phyloP scores from a whole-genome alignment of 768 basidiomycete genomes.

The Leccinum sublutescens region DNA sequence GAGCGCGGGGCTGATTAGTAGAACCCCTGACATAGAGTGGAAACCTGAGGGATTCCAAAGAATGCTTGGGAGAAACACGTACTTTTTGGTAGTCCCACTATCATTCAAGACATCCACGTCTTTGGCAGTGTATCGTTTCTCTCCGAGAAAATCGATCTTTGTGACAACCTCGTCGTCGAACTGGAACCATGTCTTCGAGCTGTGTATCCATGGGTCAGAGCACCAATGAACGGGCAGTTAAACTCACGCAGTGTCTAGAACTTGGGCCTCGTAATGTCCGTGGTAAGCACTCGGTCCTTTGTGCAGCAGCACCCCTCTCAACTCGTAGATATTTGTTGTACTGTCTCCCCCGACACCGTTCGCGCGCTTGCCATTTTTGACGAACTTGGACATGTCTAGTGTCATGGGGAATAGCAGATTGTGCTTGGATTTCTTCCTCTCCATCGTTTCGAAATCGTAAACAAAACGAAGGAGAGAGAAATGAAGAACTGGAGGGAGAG shows the following conservation, averaged over 20 bases:
- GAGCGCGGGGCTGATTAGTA: slow-evolving; percentile 34
- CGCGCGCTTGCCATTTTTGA: slow-evolving; percentile 34
- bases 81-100: slow-evolving; percentile 28
- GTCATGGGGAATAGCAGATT: slow-evolving; percentile 70
- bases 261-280: slow-evolving; percentile 87
- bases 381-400: slow-evolving; percentile 71
- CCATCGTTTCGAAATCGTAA: slow-evolving; percentile 74
- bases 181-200: slow-evolving; percentile 77
- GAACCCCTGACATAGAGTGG: slow-evolving; percentile 17
- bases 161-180: slow-evolving; percentile 91
- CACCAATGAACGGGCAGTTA: neutral
- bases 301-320: slow-evolving; percentile 84
- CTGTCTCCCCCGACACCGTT: slow-evolving; percentile 20
- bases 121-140: slow-evolving; percentile 37
- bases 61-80: slow-evolving; percentile 10
- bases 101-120: slow-evolving; percentile 31
- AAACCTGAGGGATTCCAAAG: neutral
- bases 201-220: slow-evolving; percentile 28
- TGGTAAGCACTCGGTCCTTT: slow-evolving; percentile 92
- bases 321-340: slow-evolving; percentile 58
- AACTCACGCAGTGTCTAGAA: slow-evolving; percentile 66
- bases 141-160: slow-evolving; percentile 53
- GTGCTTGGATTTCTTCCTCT: slow-evolving; percentile 86
- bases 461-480: slow-evolving; percentile 93
- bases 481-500: slow-evolving; percentile 85